Percentiles rank a stretch among this genome's conserved stretches.
phyloP scores from a whole-genome alignment of 495 filamentous ascomycete genomes.

The Aspergillus coremiiformis region DNA sequence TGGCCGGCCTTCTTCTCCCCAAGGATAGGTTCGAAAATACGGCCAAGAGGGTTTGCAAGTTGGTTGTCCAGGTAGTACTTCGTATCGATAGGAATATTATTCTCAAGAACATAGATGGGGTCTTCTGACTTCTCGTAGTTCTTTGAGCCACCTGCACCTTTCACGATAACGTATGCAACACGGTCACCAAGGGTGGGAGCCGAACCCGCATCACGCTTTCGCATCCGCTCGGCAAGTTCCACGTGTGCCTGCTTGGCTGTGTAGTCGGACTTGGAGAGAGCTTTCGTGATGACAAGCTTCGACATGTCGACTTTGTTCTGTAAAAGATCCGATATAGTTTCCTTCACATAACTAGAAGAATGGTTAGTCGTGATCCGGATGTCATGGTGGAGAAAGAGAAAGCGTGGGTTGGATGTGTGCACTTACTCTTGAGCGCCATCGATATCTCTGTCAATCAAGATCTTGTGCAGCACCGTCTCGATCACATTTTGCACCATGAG shows the following conservation, averaged over 20 bases:
- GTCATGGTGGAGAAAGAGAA: slow-evolving; percentile 9
- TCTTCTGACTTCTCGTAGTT: slow-evolving; percentile 96
- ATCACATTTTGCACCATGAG: slow-evolving; percentile 93
- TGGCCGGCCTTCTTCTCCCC: slow-evolving; percentile 83
- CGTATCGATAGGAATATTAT: slow-evolving; percentile 97
- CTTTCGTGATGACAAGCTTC: slow-evolving; percentile 98
- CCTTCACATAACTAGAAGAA: slow-evolving; percentile 79
- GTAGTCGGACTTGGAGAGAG: slow-evolving; percentile 77
- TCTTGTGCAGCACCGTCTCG: slow-evolving; percentile 90
- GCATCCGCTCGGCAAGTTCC: slow-evolving; percentile 90
- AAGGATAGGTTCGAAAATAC: slow-evolving; percentile 96
- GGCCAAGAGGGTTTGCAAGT: slow-evolving; percentile 82
- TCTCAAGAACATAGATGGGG: slow-evolving; percentile 91
- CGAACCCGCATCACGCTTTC: slow-evolving; percentile 89
- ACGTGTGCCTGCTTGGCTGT: slow-evolving; percentile 88
- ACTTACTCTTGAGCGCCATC: slow-evolving; percentile 88
- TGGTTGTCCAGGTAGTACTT: slow-evolving; percentile 99
- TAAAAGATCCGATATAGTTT: slow-evolving; percentile 87
- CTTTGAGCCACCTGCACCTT: slow-evolving; percentile 76
- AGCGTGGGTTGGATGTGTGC: neutral
- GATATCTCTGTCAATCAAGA: slow-evolving; percentile 87
- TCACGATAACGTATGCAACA: slow-evolving; percentile 97
- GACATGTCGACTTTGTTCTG: slow-evolving; percentile 99
- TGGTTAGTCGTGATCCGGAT: neutral
- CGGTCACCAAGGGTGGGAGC: slow-evolving; percentile 92